phyloP scores from a whole-genome alignment of 345 rosid species.

The Salix exigua region DNA sequence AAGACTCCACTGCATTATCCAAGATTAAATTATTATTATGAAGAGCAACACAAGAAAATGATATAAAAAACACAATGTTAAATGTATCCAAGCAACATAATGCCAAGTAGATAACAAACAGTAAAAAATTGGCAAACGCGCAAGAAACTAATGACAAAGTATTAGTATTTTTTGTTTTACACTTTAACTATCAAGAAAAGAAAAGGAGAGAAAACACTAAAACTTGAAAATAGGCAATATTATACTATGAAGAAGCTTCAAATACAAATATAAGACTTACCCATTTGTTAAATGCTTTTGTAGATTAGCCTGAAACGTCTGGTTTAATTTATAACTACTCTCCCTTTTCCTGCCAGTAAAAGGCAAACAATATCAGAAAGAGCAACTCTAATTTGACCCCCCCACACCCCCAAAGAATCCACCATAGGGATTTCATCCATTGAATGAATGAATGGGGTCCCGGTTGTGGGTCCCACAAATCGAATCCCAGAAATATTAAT shows the following conservation, averaged over 20 bases:
- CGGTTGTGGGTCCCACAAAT: neutral
- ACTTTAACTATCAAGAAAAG: too few species aligned
- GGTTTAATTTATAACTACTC: constrained; percentile 60
- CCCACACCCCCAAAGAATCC: too few species aligned
- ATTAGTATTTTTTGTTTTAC: too few species aligned
- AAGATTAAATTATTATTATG: constrained; percentile 5
- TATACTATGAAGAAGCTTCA: neutral
- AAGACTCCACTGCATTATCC: constrained; percentile 63
- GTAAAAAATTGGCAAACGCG: neutral
- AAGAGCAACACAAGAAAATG: neutral
- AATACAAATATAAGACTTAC: constrained; percentile 29
- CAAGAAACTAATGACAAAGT: too few species aligned
- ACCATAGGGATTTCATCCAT: too few species aligned
- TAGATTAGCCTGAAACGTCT: constrained; percentile 72
- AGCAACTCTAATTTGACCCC: neutral
- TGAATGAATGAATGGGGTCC: neutral
- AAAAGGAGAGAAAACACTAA: too few species aligned
- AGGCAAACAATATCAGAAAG: neutral
- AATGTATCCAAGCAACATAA: too few species aligned
- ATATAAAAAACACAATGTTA: neutral
- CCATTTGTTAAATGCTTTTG: constrained; percentile 67
- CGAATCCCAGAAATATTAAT: neutral
- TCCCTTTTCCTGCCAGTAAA: constrained; percentile 57
- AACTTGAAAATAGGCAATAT: constrained; percentile 9
- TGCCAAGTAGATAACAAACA: too few species aligned